Evolutionary conservation across 192 early-diverging fungal species (phyloP), one percentile per base, ranked within the genome.

Genomic region (Podila horticola): DNA sequence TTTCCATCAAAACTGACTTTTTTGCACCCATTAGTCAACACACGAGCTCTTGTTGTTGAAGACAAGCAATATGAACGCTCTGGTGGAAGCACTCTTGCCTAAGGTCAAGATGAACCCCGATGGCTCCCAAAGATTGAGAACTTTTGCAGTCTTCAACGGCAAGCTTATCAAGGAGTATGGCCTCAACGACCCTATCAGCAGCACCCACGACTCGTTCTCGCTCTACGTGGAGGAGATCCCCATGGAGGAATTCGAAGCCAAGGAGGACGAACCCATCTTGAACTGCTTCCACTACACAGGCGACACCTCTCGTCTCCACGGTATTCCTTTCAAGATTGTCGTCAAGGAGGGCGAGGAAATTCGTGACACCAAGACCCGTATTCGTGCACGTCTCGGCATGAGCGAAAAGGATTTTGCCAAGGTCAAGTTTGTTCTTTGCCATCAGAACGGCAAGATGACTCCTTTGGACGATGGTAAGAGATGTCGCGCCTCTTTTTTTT

Each of bases 241-340:
- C 5, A 76, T 72, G 66, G 92, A 91, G 49, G 87, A 88, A 34
- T 22, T 63, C 0, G 74, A 75, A 22, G 68, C 29, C 12, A 74
- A 69, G 24, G 59, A 75, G 22, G 74, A 83, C 11, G 86, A 89
- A 34, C 33, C 60, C 5, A 48, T 88, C 15, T 70, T 97, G 63
- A 84, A 82, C 26, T 94, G 94, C 26, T 91, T 91, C 83, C 95
- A 97, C 77, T 97, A 92, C 79, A 84, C 87, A 58, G 90, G 91
- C 67, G 93, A 95, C 29, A 81, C 90, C n/a, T 45, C 51, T 15
- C 88, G 89, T 45, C 79, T 87, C 5, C 95, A 98, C 79, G 89
- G 95, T 49, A 85, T 95, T 38, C 97, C 97, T 30, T 97, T 99
- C 85, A 84, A 84, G 64, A 93, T 98, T 66, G 72, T 90, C 33